phyloP scores from a whole-genome alignment of 2,329 filamentous ascomycete species.

The Exserohilum rostratum region DNA sequence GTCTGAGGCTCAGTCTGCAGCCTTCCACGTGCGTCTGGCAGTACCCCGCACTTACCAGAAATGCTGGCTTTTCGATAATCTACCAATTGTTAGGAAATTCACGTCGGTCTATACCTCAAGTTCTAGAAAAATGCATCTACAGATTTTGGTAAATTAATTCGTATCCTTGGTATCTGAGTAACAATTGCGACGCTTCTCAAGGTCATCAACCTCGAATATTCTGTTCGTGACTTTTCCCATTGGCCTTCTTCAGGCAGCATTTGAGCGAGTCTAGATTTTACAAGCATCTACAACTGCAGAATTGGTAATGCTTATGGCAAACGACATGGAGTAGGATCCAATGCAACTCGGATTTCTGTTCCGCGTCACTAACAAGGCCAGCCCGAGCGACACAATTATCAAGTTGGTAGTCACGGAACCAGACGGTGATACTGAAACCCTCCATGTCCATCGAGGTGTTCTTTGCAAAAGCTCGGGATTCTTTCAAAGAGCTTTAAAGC shows the following conservation, averaged over 20 bases:
- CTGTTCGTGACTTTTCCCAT: background rate
- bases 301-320: background rate
- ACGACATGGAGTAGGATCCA: background rate
- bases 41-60: background rate
- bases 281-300: background rate
- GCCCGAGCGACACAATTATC: background rate
- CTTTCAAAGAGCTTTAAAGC: background rate
- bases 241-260: background rate
- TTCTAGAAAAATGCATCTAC: background rate
- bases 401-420: background rate
- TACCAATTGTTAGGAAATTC: background rate
- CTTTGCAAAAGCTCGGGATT: background rate
- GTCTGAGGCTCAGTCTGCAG: background rate
- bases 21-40: background rate
- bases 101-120: background rate
- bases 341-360: background rate
- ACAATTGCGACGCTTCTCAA: background rate
- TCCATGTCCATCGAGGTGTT: background rate
- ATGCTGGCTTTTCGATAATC: background rate
- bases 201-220: background rate
- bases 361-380: background rate
- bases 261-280: background rate
- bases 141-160: background rate
- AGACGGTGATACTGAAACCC: background rate
- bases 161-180: background rate